These are phyloP conservation scores for Cladophialophora bantiana DNA, from an alignment of 2,329 filamentous ascomycete genomes.

Conservation along the genomic window DNA sequence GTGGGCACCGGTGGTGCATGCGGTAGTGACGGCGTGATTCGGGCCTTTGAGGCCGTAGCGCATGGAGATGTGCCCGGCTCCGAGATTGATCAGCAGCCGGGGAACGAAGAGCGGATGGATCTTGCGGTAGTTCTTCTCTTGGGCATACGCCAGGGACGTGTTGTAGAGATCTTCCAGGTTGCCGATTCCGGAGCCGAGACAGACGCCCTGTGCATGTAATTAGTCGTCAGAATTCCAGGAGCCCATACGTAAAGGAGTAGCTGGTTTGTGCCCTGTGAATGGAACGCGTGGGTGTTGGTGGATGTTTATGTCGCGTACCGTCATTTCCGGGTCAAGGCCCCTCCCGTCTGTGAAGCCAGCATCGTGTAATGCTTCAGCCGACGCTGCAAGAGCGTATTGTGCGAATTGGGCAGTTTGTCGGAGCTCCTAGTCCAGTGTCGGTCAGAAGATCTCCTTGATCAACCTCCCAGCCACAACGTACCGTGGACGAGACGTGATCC, in stretches of 20 bases:
- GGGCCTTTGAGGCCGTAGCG: conserved; percentile 80
- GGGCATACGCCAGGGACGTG: conserved; percentile 74
- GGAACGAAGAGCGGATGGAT: conserved; percentile 94
- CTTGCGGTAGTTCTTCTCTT: conserved; percentile 69
- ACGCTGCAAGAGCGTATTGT: conserved; percentile 87
- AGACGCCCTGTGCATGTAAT: conserved; percentile 69
- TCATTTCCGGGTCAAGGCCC: conserved; percentile 72
- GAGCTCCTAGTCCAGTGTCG: conserved; percentile 57
- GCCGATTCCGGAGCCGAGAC: conserved; percentile 92
- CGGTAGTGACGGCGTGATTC: conserved; percentile 90
- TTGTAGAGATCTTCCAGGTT: conserved; percentile 90
- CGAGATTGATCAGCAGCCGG: conserved; percentile 90
- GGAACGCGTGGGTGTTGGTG: neutral
- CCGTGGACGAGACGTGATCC: conserved; percentile 54
- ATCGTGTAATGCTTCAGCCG: conserved; percentile 84
- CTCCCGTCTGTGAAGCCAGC: conserved; percentile 73
- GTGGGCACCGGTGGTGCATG: conserved; percentile 95
- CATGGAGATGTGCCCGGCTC: conserved; percentile 94
- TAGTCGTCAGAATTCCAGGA: neutral
- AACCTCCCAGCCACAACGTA: conserved; percentile 37
- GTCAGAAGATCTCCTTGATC: neutral
- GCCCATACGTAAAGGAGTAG: neutral
- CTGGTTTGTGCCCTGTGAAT: neutral
- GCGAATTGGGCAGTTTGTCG: conserved; percentile 89
- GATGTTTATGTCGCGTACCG: conserved; percentile 53